A percentile compares a stretch with the other conserved stretches of the same genome.
These are phyloP conservation scores for Pythium coloratum DNA, from an alignment of 352 stramenopile species.

Conservation along the genomic window DNA sequence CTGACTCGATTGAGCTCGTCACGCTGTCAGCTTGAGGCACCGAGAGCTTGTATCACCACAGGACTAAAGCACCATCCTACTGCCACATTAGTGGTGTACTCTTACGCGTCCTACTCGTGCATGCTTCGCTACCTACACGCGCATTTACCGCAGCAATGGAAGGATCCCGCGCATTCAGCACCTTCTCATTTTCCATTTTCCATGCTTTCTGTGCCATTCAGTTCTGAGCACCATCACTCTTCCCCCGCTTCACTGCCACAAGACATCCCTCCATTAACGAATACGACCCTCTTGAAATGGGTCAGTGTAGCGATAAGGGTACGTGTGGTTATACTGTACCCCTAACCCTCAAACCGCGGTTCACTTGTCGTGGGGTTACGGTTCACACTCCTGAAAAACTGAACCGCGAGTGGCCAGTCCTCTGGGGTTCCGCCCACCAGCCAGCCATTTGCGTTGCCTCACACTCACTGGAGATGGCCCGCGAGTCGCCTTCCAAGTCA, in stretches of 20 bases:
- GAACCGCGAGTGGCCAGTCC: slow-evolving; percentile 21
- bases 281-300: neutral
- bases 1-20: neutral
- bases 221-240: neutral
- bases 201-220: neutral
- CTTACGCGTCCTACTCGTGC: neutral
- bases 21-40: too few species aligned
- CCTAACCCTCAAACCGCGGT: slow-evolving; percentile 24
- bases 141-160: too few species aligned
- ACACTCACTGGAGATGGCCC: slow-evolving; percentile 15
- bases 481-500: slow-evolving; percentile 38
- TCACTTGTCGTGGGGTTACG: neutral
- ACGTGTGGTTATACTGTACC: slow-evolving; percentile 17
- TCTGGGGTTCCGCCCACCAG: slow-evolving; percentile 26
- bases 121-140: neutral
- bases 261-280: neutral
- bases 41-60: too few species aligned
- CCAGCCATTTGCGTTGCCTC: slow-evolving; percentile 55
- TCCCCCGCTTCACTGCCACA: too few species aligned
- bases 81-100: too few species aligned
- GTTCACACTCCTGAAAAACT: neutral
- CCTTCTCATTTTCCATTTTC: neutral
- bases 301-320: neutral
- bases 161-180: too few species aligned
- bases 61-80: too few species aligned